Conservation (phyloP, 2,329 filamentous ascomycete genomes). For the Aureobasidium leucospermi region DNA sequence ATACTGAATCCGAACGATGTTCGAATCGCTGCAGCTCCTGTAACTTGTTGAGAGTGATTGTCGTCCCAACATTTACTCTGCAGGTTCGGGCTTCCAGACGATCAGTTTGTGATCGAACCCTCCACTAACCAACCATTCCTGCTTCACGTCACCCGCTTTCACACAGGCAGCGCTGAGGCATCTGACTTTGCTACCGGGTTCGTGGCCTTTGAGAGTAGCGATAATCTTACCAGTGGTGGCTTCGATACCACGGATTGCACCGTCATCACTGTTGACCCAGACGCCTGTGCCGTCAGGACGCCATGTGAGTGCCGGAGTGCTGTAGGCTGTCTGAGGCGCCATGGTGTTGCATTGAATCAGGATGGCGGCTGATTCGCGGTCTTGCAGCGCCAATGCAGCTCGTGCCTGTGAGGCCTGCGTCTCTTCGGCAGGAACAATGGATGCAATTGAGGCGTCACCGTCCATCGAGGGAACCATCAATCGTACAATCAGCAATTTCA, state of each 20-base stretch:
- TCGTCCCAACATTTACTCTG: neutral
- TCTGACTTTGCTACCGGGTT: conserved; percentile 50
- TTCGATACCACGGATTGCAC: conserved; percentile 53
- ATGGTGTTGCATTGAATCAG: conserved; percentile 51
- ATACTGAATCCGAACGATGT: neutral
- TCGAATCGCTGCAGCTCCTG: neutral
- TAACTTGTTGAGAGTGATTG: neutral
- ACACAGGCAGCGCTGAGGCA: conserved; percentile 50
- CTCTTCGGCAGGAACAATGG: conserved; percentile 21
- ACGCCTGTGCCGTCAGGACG: conserved; percentile 48
- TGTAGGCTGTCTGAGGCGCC: conserved; percentile 58
- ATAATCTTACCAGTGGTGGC: conserved; percentile 51
- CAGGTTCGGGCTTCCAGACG: conserved; percentile 40
- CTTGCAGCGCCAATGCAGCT: conserved; percentile 44
- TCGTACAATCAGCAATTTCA: conserved; percentile 28
- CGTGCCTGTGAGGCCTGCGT: conserved; percentile 41
- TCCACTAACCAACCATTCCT: conserved; percentile 54
- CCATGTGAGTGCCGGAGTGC: conserved; percentile 56
- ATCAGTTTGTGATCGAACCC: conserved; percentile 57
- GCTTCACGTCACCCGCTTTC: conserved; percentile 20
- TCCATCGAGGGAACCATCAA: conserved; percentile 6
- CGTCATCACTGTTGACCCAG: conserved; percentile 60
- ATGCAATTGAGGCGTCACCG: conserved; percentile 11
- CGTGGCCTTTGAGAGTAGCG: conserved; percentile 44
- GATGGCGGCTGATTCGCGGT: conserved; percentile 54